Evolutionary conservation across 176 grass and related monocot genomes (phyloP).

Genomic region (Tuctoria greenei): DNA sequence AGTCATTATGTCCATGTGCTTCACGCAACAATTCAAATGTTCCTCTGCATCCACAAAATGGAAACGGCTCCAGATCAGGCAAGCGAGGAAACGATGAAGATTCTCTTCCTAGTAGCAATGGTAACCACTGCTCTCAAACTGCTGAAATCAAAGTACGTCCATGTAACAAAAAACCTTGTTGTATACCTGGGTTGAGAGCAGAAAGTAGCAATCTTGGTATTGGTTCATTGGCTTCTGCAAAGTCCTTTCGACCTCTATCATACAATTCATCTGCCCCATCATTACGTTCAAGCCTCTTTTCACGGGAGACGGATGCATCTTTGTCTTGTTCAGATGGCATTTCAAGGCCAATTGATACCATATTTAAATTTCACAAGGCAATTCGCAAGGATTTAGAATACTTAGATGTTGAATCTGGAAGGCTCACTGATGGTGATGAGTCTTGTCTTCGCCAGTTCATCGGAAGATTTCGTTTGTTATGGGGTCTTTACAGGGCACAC

Average conservation of each 20-base stretch:
- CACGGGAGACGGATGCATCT: conserved; percentile 63
- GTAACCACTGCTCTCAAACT: conserved; percentile 41
- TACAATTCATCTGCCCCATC: conserved; percentile 70
- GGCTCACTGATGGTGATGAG: conserved; percentile 79
- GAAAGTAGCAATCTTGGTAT: conserved; percentile 55
- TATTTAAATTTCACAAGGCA: conserved; percentile 99
- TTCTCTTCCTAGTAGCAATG: conserved; percentile 44
- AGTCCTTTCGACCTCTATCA: conserved; percentile 49
- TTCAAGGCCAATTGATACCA: conserved; percentile 87
- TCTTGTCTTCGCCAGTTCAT: conserved; percentile 76
- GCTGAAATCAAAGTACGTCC: conserved; percentile 39
- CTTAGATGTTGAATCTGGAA: conserved; percentile 87
- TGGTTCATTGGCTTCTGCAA: conserved; percentile 49
- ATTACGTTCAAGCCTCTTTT: conserved; percentile 88
- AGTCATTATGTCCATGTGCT: conserved; percentile 63
- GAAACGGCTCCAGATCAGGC: conserved; percentile 49
- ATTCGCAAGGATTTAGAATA: conserved; percentile 96
- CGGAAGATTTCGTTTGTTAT: conserved; percentile 91
- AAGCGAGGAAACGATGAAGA: conserved; percentile 56
- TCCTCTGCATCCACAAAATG: conserved; percentile 32
- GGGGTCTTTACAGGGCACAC: conserved; percentile 92
- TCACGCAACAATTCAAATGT: conserved; percentile 37
- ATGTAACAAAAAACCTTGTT: conserved; percentile 69
- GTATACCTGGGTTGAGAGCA: conserved; percentile 84
- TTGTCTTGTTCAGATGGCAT: conserved; percentile 54